Evolutionary conservation across 768 basidiomycete genomes (phyloP), one percentile per base, ranked within the genome.

Genomic region (Tylopilus sp.): DNA sequence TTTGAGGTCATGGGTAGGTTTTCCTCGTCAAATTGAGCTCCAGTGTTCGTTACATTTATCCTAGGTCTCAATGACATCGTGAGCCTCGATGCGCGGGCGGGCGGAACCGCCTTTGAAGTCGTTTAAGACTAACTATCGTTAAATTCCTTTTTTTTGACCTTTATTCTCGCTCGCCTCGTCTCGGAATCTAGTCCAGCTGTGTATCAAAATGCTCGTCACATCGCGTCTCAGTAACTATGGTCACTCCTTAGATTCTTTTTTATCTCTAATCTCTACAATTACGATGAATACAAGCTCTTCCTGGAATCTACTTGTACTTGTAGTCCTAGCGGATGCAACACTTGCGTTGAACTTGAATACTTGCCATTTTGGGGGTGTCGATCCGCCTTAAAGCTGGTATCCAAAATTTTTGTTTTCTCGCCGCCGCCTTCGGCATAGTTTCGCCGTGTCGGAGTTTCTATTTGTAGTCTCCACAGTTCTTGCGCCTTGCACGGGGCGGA

Each of bases 1-100:
- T 89, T 89, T 67, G 79, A 85, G 63, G 83, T 87, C 48, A 85
- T 88, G 85, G 85, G 84, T 84, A 65, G 42, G 77, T 61, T 13
- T 37, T 30, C 24, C 2, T 38, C 14, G 42, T 43, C 3, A 16
- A 52, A 24, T 5, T 11, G 4, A 30, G 12, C 0, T 4, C 13
- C 26, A 22, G 19, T 36, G 5, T 21, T 55, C 2, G 25, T 19
- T n/a, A n/a, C 31, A 3, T 36, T 19, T 40, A 37, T 25, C 17
- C 12, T 53, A 81, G 81, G 84, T 52, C 72, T 87, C 6, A 69
- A 76, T 33, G 78, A 83, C 13, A 71, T 85, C 11, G 66, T 82
- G 24, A 70, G 75, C 31, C 73, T 86, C 16, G 85, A 86, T 46
- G 72, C 78, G 1, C 69, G 65, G 38, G 82, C 83, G 4, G 85